These are phyloP conservation scores for Metschnikowia amazonensis DNA, from an alignment of 805 yeast genomes.

Conservation along the genomic window DNA sequence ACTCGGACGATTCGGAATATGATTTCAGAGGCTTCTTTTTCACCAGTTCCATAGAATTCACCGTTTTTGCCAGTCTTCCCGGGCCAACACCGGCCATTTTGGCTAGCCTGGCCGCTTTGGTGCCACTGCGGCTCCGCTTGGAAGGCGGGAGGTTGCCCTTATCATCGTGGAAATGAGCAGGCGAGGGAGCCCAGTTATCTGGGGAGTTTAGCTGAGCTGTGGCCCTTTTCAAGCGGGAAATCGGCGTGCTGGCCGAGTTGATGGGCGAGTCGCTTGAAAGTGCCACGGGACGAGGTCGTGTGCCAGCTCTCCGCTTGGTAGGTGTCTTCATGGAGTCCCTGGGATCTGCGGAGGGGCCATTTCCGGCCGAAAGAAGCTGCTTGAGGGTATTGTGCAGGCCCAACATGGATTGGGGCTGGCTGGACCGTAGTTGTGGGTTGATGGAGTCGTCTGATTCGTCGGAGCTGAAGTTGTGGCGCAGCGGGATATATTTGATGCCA, in stretches of 20 bases:
- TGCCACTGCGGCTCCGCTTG: background rate
- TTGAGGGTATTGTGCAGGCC: conserved; percentile 18
- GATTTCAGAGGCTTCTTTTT: background rate
- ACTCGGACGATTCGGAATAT: background rate
- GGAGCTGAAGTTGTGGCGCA: conserved; percentile 10
- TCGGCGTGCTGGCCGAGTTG: conserved; percentile 15
- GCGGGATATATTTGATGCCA: conserved; percentile 2
- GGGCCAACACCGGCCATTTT: too few relatives aligned
- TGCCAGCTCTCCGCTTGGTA: background rate
- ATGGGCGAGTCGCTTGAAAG: conserved; percentile 10
- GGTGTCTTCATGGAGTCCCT: background rate
- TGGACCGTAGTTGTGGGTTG: conserved; percentile 5
- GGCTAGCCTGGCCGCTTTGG: background rate
- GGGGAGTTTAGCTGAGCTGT: conserved; percentile 12
- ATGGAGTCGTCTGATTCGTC: conserved; percentile 9
- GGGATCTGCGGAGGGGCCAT: background rate
- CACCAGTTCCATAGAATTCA: background rate
- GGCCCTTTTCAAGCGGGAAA: conserved; percentile 15
- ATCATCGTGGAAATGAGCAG: conserved; percentile 1
- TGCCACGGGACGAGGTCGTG: background rate
- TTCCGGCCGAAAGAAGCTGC: conserved; percentile 14
- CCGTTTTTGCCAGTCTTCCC: background rate
- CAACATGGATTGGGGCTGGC: conserved; percentile 12
- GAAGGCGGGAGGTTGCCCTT: background rate
- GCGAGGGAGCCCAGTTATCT: conserved; percentile 2